Conservation (phyloP, 805 yeast species). For the Kregervanrija pseudodelftensis region DNA sequence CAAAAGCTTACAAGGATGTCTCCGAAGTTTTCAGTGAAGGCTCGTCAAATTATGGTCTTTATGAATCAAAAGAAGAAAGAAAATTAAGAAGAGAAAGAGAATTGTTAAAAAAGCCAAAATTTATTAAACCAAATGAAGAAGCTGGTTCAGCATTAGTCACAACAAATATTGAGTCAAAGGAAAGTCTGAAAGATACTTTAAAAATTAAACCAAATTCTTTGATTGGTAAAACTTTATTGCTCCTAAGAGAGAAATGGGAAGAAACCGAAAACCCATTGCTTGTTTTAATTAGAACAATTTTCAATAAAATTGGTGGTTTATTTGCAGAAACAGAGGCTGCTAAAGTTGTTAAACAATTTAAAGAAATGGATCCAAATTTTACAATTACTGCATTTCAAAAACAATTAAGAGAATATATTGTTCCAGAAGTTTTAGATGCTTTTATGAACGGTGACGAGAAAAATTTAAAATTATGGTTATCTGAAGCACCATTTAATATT, state of each 20-base stretch:
- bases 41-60: constrained; percentile 88
- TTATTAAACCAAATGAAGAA: constrained; percentile 68
- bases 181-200: constrained; percentile 44
- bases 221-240: constrained; percentile 57
- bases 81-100: constrained; percentile 60
- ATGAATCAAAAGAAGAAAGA: constrained; percentile 78
- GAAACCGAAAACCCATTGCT: constrained; percentile 92
- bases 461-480: constrained; percentile 81
- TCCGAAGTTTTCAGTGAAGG: constrained; percentile 89
- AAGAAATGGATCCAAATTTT: constrained; percentile 85
- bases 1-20: constrained; percentile 83
- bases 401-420: constrained; percentile 83
- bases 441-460: constrained; percentile 85
- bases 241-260: constrained; percentile 70
- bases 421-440: constrained; percentile 94
- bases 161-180: constrained; percentile 68
- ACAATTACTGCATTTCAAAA: constrained; percentile 68
- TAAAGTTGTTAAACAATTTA: constrained; percentile 79
- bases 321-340: constrained; percentile 97
- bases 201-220: constrained; percentile 61
- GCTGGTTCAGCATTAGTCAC: constrained; percentile 81
- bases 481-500: constrained; percentile 95
- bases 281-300: constrained; percentile 67
- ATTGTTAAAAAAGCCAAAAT: constrained; percentile 48
- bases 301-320: constrained; percentile 76